Evolutionary conservation across 1,284 basidiomycete species (phyloP).

Genomic region (Xerocomus nothofagi): DNA sequence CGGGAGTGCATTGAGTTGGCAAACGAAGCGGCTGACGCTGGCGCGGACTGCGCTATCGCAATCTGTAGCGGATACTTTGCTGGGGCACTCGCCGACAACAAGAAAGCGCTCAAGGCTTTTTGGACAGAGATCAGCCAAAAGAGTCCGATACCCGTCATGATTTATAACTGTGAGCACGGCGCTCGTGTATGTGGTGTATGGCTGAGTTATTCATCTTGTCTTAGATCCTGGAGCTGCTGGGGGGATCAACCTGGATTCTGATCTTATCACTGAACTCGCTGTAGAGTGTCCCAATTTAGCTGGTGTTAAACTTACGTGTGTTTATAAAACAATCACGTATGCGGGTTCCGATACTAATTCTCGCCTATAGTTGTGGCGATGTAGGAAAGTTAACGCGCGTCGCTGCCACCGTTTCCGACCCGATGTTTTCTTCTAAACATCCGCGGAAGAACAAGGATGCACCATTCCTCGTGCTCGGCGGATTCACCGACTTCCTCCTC

Average conservation of each 20-base stretch:
- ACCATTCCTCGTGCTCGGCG: conserved; percentile 78
- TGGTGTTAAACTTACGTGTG: conserved; percentile 86
- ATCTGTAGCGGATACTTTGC: conserved; percentile 87
- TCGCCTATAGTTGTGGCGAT: conserved; percentile 68
- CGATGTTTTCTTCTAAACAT: conserved; percentile 54
- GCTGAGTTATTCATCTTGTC: conserved; percentile 6
- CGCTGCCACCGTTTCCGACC: conserved; percentile 62
- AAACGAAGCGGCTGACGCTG: conserved; percentile 73
- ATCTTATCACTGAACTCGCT: conserved; percentile 80
- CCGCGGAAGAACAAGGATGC: conserved; percentile 65
- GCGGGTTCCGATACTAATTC: conserved; percentile 1
- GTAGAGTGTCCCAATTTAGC: conserved; percentile 68
- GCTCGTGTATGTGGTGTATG: background rate
- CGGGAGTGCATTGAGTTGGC: conserved; percentile 77
- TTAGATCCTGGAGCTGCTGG: conserved; percentile 80
- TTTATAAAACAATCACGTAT: conserved; percentile 18
- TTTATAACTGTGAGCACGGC: conserved; percentile 81
- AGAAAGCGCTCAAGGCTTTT: conserved; percentile 73
- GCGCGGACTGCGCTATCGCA: conserved; percentile 84
- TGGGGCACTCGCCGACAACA: conserved; percentile 62
- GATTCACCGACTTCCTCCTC: conserved; percentile 76
- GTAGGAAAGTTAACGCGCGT: conserved; percentile 90
- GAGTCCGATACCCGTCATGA: conserved; percentile 83
- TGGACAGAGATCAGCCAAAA: conserved; percentile 75
- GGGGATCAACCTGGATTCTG: conserved; percentile 85